Evolutionary conservation across 495 filamentous ascomycete species (phyloP).

Genomic region (Niebla homalea): DNA sequence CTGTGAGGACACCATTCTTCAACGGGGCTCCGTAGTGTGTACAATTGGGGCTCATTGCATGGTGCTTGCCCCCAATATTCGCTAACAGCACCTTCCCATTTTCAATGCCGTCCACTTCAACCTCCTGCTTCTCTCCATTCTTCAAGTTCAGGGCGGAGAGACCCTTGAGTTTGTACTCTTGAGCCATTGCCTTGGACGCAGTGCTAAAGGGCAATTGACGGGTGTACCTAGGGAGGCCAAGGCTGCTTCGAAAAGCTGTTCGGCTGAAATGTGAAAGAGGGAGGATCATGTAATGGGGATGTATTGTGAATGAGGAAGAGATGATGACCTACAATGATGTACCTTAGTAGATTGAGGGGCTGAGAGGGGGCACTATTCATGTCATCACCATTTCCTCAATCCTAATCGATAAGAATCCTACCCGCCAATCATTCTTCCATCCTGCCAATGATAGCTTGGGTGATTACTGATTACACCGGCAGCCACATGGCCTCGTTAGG

Average conservation of each 20-base stretch:
- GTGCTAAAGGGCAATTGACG: constrained; percentile 16
- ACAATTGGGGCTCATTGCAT: constrained; percentile 75
- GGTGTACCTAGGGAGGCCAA: not conserved
- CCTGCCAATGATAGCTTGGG: constrained; percentile 4
- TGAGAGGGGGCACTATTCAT: constrained; percentile 19
- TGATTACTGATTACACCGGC: no score
- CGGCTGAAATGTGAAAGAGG: not conserved
- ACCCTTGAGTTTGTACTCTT: constrained; percentile 80
- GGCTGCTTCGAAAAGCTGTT: constrained; percentile 1
- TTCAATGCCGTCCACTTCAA: constrained; percentile 76
- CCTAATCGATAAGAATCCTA: constrained; percentile 6
- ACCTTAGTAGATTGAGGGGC: not conserved
- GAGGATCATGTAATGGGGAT: constrained; percentile 5
- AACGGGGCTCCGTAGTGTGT: constrained; percentile 92
- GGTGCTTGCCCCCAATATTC: constrained; percentile 57
- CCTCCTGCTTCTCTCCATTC: constrained; percentile 73
- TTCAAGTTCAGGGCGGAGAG: constrained; percentile 58
- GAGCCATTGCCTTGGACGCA: constrained; percentile 30
- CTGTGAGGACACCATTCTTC: constrained; percentile 66
- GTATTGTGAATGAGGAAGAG: not conserved
- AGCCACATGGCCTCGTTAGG: no score
- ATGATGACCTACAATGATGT: not conserved
- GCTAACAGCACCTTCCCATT: constrained; percentile 75
- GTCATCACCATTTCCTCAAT: constrained; percentile 30
- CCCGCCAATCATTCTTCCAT: no score